Conservation (phyloP, 2,329 filamentous ascomycete genomes). For the Hypoxylon sp. region DNA sequence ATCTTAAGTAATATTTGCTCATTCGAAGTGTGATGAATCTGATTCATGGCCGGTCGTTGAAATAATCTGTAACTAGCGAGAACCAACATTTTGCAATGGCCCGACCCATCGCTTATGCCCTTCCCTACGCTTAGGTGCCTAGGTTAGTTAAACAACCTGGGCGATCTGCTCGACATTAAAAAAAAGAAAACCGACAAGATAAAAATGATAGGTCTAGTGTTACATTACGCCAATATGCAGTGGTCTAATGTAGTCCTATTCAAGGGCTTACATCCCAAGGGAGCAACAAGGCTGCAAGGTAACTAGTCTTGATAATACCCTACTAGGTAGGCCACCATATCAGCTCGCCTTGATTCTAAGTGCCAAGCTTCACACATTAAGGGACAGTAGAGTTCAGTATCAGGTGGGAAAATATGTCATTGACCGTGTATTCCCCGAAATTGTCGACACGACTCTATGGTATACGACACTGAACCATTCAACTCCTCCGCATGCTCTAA, state of each 20-base stretch:
- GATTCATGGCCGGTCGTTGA: not conserved
- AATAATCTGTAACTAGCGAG: not conserved
- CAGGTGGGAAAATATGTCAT: constrained; percentile 38
- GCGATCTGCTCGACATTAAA: not conserved
- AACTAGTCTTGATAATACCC: not conserved
- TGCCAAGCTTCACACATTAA: not conserved
- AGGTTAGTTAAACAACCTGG: not conserved
- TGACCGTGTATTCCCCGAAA: constrained; percentile 27
- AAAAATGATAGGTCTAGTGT: not conserved
- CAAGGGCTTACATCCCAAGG: not conserved
- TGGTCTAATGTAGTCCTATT: not conserved
- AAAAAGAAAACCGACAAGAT: not conserved
- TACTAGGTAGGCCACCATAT: not conserved
- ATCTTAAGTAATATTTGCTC: not conserved
- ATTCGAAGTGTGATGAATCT: not conserved
- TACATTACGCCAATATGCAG: not conserved
- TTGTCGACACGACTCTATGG: constrained; percentile 28
- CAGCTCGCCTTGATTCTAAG: not conserved
- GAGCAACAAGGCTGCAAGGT: not conserved
- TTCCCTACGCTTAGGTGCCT: not conserved
- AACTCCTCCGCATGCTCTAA: constrained; percentile 41
- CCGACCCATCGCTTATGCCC: not conserved
- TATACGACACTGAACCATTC: constrained; percentile 40
- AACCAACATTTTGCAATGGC: not conserved
- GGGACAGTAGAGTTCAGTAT: not conserved